Percentiles rank a stretch among this genome's conserved stretches.
These are phyloP conservation scores for Tilletiopsis washingtonensis DNA, from an alignment of 1,284 basidiomycete genomes.

Conservation along the genomic window DNA sequence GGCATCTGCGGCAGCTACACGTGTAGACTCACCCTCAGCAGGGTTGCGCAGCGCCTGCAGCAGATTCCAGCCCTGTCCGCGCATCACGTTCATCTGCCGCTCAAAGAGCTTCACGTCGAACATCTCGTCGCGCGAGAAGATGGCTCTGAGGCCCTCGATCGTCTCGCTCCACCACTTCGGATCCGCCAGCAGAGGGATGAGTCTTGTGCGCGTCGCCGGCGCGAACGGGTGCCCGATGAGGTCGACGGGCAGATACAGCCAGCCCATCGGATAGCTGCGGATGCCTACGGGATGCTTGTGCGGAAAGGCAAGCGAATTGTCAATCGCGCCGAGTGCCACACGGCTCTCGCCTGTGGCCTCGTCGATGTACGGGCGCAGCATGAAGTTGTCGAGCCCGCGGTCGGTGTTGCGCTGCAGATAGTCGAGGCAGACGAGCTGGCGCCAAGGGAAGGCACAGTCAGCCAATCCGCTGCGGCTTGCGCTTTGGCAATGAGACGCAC, in stretches of 20 bases:
- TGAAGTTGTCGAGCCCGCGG: constrained; percentile 49
- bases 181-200: constrained; percentile 70
- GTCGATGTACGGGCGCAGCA: constrained; percentile 60
- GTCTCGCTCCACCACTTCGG: constrained; percentile 86
- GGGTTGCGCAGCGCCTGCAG: constrained; percentile 68
- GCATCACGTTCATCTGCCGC: constrained; percentile 79
- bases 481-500: no score
- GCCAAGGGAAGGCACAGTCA: background rate
- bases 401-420: constrained; percentile 78
- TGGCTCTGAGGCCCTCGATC: constrained; percentile 63
- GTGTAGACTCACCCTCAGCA: constrained; percentile 52
- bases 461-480: no score
- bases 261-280: constrained; percentile 83
- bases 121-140: constrained; percentile 72
- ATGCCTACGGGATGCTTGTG: constrained; percentile 68
- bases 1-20: no score
- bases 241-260: constrained; percentile 72
- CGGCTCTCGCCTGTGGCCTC: constrained; percentile 57
- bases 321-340: constrained; percentile 61
- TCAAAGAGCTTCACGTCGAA: constrained; percentile 50
- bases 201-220: constrained; percentile 68
- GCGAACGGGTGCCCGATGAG: constrained; percentile 69
- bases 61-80: constrained; percentile 85
- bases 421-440: constrained; percentile 53
- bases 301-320: constrained; percentile 82